phyloP scores from a whole-genome alignment of 192 early-diverging fungal genomes.

The Podila epicladia region DNA sequence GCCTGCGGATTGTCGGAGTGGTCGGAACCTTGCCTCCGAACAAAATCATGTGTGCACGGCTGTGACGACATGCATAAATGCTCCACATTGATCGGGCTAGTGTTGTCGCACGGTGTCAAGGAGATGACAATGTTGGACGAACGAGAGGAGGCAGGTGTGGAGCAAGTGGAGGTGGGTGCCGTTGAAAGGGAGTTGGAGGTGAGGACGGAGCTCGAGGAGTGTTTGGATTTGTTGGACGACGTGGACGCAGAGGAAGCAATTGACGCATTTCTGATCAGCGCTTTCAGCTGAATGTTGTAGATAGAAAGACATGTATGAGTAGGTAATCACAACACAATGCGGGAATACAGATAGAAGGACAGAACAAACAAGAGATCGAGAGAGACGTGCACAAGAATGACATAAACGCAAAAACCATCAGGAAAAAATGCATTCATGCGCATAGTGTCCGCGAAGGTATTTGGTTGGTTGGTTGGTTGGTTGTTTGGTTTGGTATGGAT shows the following conservation, averaged over 20 bases:
- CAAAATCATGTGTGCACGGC: too few relatives aligned
- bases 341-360: not conserved
- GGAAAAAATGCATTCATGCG: too few relatives aligned
- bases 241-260: constrained; percentile 15
- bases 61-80: not conserved
- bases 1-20: too few relatives aligned
- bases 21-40: too few relatives aligned
- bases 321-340: not conserved
- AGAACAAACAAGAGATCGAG: not conserved
- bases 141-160: not conserved
- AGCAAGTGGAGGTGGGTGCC: not conserved
- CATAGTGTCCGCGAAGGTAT: too few relatives aligned
- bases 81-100: not conserved
- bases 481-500: too few relatives aligned
- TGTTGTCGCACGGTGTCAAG: not conserved
- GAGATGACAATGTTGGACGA: not conserved
- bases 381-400: too few relatives aligned
- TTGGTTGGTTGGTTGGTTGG: too few relatives aligned
- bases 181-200: not conserved
- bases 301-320: too few relatives aligned
- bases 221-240: not conserved
- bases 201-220: not conserved
- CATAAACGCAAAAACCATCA: too few relatives aligned
- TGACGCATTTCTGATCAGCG: constrained; percentile 38
- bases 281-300: constrained; percentile 11